Percentiles rank a stretch among this genome's conserved stretches.
These are phyloP conservation scores for Pythium aristosporum DNA, from an alignment of 352 stramenopile genomes.

Conservation along the genomic window DNA sequence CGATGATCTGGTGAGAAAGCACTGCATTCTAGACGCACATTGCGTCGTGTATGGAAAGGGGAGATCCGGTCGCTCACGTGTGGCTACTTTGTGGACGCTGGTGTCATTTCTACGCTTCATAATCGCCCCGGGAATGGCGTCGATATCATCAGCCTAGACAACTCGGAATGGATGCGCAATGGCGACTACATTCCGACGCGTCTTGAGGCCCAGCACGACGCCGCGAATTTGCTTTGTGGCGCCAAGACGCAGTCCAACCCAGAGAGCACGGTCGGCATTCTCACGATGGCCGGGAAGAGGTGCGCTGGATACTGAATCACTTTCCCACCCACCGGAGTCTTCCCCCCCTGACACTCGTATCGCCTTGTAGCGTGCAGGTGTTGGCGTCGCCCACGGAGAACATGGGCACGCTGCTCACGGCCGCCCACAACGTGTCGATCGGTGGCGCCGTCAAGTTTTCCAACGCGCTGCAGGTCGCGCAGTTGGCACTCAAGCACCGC, in stretches of 20 bases:
- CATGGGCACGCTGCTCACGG: slow-evolving; percentile 96
- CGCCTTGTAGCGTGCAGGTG: slow-evolving; percentile 82
- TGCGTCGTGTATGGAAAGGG: not conserved
- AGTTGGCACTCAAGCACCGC: slow-evolving; percentile 98
- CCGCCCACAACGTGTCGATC: slow-evolving; percentile 91
- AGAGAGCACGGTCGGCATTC: slow-evolving; percentile 97
- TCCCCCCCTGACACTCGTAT: too few species aligned
- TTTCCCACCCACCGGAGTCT: not conserved
- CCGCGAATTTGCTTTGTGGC: slow-evolving; percentile 96
- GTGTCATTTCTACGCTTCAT: not conserved
- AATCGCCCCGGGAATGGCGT: slow-evolving; percentile 11
- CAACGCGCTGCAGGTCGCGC: slow-evolving; percentile 95
- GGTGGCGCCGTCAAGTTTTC: slow-evolving; percentile 92
- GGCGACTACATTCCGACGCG: slow-evolving; percentile 98
- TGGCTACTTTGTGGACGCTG: slow-evolving; percentile 8
- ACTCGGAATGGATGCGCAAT: slow-evolving; percentile 99
- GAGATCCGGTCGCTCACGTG: slow-evolving; percentile 12
- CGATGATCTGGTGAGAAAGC: slow-evolving; percentile 78
- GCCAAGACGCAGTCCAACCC: slow-evolving; percentile 98
- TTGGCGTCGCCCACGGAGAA: slow-evolving; percentile 97
- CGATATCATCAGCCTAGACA: slow-evolving; percentile 83
- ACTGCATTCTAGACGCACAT: not conserved
- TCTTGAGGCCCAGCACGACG: slow-evolving; percentile 97
- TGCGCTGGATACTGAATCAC: slow-evolving; percentile 16
- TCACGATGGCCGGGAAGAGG: slow-evolving; percentile 93